These are phyloP conservation scores for Metschnikowia lunata DNA, from an alignment of 805 yeast species.

Conservation along the genomic window DNA sequence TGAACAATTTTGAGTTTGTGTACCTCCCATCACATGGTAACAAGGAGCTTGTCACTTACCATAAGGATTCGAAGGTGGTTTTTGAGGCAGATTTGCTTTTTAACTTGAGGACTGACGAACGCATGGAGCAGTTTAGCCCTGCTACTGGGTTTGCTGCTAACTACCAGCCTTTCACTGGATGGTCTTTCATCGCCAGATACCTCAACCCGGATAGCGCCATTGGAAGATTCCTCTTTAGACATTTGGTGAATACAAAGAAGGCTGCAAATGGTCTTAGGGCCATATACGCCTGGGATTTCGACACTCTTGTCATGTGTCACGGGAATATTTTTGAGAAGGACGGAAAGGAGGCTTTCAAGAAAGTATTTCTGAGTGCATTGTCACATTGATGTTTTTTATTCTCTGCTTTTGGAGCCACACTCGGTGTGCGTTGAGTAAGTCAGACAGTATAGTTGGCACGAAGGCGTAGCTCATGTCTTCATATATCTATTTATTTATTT, in stretches of 20 bases:
- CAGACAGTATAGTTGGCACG: too few species aligned
- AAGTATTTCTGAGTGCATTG: constrained; percentile 10
- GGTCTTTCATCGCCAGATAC: constrained; percentile 36
- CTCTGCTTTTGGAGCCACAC: not conserved
- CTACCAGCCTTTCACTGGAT: constrained; percentile 43
- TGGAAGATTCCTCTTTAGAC: constrained; percentile 28
- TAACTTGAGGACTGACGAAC: constrained; percentile 44
- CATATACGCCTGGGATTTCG: constrained; percentile 24
- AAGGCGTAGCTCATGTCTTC: too few species aligned
- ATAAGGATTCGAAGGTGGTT: constrained; percentile 44
- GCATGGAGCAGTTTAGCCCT: constrained; percentile 41
- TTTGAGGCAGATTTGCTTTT: constrained; percentile 60
- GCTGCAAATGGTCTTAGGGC: constrained; percentile 17
- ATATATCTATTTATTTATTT: too few species aligned
- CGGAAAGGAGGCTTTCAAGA: constrained; percentile 15
- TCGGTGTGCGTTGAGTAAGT: too few species aligned
- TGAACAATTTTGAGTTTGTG: constrained; percentile 47
- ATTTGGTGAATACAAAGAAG: constrained; percentile 15
- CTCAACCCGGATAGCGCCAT: constrained; percentile 38
- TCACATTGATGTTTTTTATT: not conserved
- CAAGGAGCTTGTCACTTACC: constrained; percentile 52
- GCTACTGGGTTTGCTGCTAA: constrained; percentile 42
- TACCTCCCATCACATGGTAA: constrained; percentile 56
- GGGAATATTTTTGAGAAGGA: constrained; percentile 16
- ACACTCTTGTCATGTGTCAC: constrained; percentile 24